Evolutionary conservation across 2,329 filamentous ascomycete species (phyloP).

Genomic region (Apiospora koreana): DNA sequence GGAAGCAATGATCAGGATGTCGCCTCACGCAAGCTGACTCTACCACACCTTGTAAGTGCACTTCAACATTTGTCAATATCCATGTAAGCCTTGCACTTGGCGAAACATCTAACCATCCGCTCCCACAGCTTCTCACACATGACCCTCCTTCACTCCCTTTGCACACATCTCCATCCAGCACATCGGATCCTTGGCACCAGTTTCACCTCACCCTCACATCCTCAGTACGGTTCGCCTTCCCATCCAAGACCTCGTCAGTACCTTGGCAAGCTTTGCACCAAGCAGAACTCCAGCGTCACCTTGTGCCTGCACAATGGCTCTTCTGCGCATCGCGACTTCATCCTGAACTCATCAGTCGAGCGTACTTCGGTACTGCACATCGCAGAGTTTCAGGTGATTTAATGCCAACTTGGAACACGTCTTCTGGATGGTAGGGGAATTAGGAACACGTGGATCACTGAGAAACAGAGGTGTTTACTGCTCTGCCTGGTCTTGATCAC

Average conservation of each 20-base stretch:
- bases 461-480: background rate
- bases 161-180: background rate
- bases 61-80: too few species aligned
- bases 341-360: constrained; percentile 5
- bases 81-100: too few species aligned
- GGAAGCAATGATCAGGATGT: background rate
- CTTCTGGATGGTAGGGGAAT: background rate
- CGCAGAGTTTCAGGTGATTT: constrained; percentile 5
- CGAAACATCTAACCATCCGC: background rate
- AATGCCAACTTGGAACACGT: background rate
- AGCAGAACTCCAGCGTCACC: constrained; percentile 11
- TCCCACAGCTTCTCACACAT: background rate
- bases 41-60: background rate
- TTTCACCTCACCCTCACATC: background rate
- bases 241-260: background rate
- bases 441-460: background rate
- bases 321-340: constrained; percentile 10
- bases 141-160: background rate
- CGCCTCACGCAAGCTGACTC: background rate
- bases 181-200: background rate
- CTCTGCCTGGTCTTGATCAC: background rate
- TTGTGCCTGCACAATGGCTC: constrained; percentile 9
- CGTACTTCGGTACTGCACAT: constrained; percentile 1
- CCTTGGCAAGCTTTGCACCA: background rate
- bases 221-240: constrained; percentile 1